Evolutionary conservation across 495 filamentous ascomycete genomes (phyloP).

Genomic region (Neurospora sp.): DNA sequence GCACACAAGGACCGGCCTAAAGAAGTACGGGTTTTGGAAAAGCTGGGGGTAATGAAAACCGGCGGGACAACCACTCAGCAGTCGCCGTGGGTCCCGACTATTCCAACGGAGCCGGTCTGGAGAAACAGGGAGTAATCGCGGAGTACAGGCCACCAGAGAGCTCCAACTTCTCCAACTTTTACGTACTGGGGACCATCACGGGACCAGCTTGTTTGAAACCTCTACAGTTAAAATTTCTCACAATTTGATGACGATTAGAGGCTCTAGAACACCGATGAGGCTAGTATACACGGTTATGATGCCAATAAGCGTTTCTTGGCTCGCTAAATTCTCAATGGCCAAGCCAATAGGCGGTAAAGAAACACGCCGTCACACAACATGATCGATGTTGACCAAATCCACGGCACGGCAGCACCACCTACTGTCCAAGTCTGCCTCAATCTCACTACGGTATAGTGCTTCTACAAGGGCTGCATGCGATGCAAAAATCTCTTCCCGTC

Average conservation of each 20-base stretch:
- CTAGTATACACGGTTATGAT: constrained; percentile 11
- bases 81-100: not conserved
- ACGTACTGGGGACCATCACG: constrained; percentile 22
- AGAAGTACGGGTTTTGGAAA: constrained; percentile 4
- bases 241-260: constrained; percentile 5
- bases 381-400: not conserved
- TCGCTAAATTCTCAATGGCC: not conserved
- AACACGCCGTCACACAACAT: not conserved
- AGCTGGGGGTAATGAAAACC: constrained; percentile 18
- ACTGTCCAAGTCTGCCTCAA: not conserved
- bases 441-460: not conserved
- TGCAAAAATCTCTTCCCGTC: not conserved
- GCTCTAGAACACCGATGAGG: constrained; percentile 6
- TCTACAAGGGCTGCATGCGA: not conserved
- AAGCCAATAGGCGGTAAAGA: constrained; percentile 16
- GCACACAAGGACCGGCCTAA: constrained; percentile 9
- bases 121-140: not conserved
- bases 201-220: constrained; percentile 9
- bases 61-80: constrained; percentile 10
- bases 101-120: constrained; percentile 5
- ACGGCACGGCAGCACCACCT: not conserved
- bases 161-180: constrained; percentile 8
- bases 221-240: constrained; percentile 7
- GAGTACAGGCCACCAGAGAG: not conserved
- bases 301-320: constrained; percentile 3